These are phyloP conservation scores for Stagonosporopsis vannaccii DNA, from an alignment of 2,329 filamentous ascomycete species.

Conservation along the genomic window DNA sequence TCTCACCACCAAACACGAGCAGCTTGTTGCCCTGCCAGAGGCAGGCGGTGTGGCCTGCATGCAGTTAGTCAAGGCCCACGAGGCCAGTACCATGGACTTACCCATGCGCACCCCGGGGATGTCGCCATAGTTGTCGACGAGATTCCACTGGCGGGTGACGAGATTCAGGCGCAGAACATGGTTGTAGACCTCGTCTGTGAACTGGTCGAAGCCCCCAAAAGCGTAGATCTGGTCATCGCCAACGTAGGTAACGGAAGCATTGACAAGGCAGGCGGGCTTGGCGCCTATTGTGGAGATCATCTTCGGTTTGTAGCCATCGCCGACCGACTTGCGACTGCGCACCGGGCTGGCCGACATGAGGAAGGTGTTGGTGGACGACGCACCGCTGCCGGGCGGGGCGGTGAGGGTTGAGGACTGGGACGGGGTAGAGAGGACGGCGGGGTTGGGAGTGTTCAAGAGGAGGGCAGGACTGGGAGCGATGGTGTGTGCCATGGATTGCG, in stretches of 20 bases:
- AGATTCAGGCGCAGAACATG: conserved; percentile 92
- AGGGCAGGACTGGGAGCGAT: conserved; percentile 30
- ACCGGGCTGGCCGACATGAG: conserved; percentile 83
- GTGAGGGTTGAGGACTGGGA: conserved; percentile 54
- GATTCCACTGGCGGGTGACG: conserved; percentile 85
- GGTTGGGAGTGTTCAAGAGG: conserved; percentile 24
- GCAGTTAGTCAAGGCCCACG: conserved; percentile 19
- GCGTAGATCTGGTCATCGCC: conserved; percentile 97
- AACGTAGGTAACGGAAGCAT: conserved; percentile 98
- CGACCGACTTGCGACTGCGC: conserved; percentile 56
- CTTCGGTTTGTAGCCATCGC: conserved; percentile 82
- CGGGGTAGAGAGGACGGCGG: conserved; percentile 44
- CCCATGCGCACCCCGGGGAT: conserved; percentile 98
- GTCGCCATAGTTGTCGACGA: conserved; percentile 98
- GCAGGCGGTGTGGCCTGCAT: conserved; percentile 86
- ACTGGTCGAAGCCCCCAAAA: conserved; percentile 98
- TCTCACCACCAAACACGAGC: conserved; percentile 97
- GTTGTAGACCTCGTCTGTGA: conserved; percentile 98
- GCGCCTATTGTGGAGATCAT: conserved; percentile 69
- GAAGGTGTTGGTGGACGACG: conserved; percentile 78
- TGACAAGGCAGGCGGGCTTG: conserved; percentile 92
- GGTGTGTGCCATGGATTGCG: conserved; percentile 42
- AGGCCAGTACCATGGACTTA: conserved; percentile 50
- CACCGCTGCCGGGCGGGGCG: conserved; percentile 58
- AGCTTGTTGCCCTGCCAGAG: conserved; percentile 93